Conservation (phyloP, 1,139 yeast genomes). For the Pneumocystis sp. region DNA sequence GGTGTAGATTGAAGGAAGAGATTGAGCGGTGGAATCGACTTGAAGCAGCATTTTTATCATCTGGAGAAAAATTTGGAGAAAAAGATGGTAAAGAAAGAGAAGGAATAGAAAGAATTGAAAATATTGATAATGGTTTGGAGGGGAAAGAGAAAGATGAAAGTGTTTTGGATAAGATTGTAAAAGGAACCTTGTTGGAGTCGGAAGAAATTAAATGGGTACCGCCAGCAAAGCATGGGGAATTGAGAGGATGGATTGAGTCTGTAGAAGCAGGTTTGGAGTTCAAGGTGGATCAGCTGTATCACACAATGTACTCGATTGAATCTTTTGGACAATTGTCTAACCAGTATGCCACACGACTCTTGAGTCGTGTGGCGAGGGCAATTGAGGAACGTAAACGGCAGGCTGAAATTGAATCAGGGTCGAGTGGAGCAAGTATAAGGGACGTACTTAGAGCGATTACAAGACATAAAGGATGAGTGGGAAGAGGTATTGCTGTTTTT, state of each 20-base stretch:
- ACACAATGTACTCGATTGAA: constrained; percentile 10
- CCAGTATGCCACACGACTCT: constrained; percentile 10
- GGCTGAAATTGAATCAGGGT: constrained; percentile 11
- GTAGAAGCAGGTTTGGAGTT: constrained; percentile 11
- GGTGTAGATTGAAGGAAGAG: background rate
- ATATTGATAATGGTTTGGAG: constrained; percentile 4
- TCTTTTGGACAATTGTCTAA: constrained; percentile 10
- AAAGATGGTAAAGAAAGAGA: background rate
- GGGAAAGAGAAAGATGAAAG: background rate
- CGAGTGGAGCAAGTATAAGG: constrained; percentile 11
- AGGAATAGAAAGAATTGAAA: background rate
- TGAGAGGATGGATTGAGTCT: constrained; percentile 5
- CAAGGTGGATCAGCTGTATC: constrained; percentile 13
- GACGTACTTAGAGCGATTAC: constrained; percentile 13
- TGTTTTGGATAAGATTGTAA: constrained; percentile 9
- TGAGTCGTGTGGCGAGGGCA: constrained; percentile 10
- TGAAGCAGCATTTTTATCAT: constrained; percentile 2
- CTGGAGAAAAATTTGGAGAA: background rate
- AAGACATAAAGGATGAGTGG: constrained; percentile 5
- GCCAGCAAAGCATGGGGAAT: constrained; percentile 1
- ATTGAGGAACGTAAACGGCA: constrained; percentile 6
- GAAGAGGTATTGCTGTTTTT: background rate
- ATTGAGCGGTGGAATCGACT: constrained; percentile 8
- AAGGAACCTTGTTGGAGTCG: constrained; percentile 10
- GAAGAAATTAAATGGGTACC: constrained; percentile 1